phyloP scores from a whole-genome alignment of 495 filamentous ascomycete genomes.

The Penicillium arizonense region DNA sequence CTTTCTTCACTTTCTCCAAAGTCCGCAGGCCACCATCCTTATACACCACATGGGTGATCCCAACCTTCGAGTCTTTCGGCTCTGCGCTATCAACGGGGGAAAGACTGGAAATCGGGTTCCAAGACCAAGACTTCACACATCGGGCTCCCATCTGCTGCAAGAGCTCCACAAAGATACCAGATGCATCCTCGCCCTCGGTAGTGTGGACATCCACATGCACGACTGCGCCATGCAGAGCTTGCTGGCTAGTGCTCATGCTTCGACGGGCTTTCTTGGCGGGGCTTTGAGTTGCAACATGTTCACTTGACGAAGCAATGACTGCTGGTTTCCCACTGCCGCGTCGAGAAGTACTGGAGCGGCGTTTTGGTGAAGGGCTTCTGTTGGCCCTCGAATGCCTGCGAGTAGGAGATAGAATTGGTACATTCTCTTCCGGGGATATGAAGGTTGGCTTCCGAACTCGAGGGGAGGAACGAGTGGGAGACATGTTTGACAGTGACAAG shows the following conservation, averaged over 20 bases:
- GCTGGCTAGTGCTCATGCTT: slow-evolving; percentile 18
- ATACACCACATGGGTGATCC: slow-evolving; percentile 93
- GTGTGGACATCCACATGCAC: slow-evolving; percentile 95
- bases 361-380: slow-evolving; percentile 24
- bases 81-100: slow-evolving; percentile 30
- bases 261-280: slow-evolving; percentile 31
- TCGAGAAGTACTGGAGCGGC: slow-evolving; percentile 15
- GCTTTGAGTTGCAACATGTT: slow-evolving; percentile 24
- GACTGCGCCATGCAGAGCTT: slow-evolving; percentile 65
- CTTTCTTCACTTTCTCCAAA: slow-evolving; percentile 79
- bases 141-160: slow-evolving; percentile 82
- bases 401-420: slow-evolving; percentile 18
- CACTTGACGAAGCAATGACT: slow-evolving; percentile 8
- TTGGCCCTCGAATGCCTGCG: slow-evolving; percentile 22
- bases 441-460: slow-evolving; percentile 28
- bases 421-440: slow-evolving; percentile 15
- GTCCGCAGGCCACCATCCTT: slow-evolving; percentile 90
- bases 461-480: slow-evolving; percentile 36
- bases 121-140: slow-evolving; percentile 80
- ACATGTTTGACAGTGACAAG: slow-evolving; percentile 40
- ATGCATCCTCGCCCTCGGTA: slow-evolving; percentile 82
- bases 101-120: slow-evolving; percentile 62
- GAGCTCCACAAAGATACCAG: slow-evolving; percentile 77
- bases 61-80: slow-evolving; percentile 55
- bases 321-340: slow-evolving; percentile 8